These are phyloP conservation scores for Teunomyces pallodes DNA, from an alignment of 805 yeast species.

Conservation along the genomic window DNA sequence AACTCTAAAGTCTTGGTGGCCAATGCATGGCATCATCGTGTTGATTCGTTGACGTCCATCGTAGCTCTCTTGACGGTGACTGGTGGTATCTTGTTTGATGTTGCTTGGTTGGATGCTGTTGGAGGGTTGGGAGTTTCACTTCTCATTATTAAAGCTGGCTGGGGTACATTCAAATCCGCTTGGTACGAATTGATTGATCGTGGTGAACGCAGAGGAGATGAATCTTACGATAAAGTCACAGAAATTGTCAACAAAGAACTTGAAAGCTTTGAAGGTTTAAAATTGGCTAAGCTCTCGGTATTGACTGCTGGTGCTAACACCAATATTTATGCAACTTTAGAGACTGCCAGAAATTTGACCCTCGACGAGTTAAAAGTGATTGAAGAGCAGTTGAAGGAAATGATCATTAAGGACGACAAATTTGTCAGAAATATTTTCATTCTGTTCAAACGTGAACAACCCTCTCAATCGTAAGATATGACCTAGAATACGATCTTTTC, in stretches of 20 bases:
- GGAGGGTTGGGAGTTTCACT: conserved; percentile 88
- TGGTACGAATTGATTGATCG: conserved; percentile 76
- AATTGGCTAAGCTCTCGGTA: conserved; percentile 43
- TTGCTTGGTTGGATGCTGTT: conserved; percentile 84
- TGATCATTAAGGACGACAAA: conserved; percentile 37
- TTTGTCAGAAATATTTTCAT: conserved; percentile 43
- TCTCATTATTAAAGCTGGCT: conserved; percentile 81
- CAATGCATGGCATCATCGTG: conserved; percentile 98
- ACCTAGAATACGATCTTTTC: not conserved
- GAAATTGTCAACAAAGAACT: conserved; percentile 36
- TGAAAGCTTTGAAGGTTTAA: conserved; percentile 23
- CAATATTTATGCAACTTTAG: conserved; percentile 31
- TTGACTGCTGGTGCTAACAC: conserved; percentile 61
- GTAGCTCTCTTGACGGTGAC: conserved; percentile 89
- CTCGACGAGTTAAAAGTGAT: conserved; percentile 24
- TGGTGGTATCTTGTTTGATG: conserved; percentile 73
- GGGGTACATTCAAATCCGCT: conserved; percentile 66
- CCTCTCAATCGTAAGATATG: not conserved
- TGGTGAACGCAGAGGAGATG: conserved; percentile 53
- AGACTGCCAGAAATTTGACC: conserved; percentile 28
- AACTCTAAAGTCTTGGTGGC: conserved; percentile 91
- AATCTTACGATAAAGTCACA: conserved; percentile 44
- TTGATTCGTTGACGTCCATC: conserved; percentile 86
- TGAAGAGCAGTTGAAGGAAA: conserved; percentile 30
- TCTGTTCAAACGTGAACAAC: conserved; percentile 24